phyloP scores from a whole-genome alignment of 202 grass and related monocot genomes.

The Schoenoplectus tabernaemontani region DNA sequence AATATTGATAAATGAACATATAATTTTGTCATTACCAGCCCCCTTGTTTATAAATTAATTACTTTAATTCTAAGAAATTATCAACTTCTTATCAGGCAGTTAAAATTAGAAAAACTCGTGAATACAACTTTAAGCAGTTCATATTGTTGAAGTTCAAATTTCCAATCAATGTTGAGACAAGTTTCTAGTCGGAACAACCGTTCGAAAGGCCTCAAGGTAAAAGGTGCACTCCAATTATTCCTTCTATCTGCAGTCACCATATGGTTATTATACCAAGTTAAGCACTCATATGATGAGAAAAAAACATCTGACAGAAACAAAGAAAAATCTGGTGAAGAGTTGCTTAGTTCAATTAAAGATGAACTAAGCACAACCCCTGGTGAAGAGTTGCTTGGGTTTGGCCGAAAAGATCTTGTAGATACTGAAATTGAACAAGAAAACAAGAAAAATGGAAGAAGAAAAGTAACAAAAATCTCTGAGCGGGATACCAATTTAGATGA shows the following conservation, averaged over 20 bases:
- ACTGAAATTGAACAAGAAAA: not conserved
- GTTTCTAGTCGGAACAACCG: slow-evolving; percentile 79
- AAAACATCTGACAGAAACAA: slow-evolving; percentile 32
- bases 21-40: not conserved
- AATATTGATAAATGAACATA: not conserved
- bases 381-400: slow-evolving; percentile 23
- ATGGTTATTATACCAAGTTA: slow-evolving; percentile 92
- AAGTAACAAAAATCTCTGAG: slow-evolving; percentile 21
- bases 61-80: not conserved
- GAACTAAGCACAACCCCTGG: slow-evolving; percentile 39
- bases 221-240: slow-evolving; percentile 71
- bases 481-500: slow-evolving; percentile 69
- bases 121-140: not conserved
- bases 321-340: not conserved
- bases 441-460: not conserved
- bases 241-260: slow-evolving; percentile 55
- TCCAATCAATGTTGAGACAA: slow-evolving; percentile 69
- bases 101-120: not conserved
- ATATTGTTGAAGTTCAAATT: slow-evolving; percentile 18
- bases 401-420: slow-evolving; percentile 54
- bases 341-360: slow-evolving; percentile 9
- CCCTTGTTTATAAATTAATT: not conserved
- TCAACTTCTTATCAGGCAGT: slow-evolving; percentile 10
- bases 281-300: slow-evolving; percentile 73
- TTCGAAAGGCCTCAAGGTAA: slow-evolving; percentile 70